A percentile compares a stretch with the other conserved stretches of the same genome.
Conservation (phyloP, 1,284 basidiomycete genomes). For the Fomes fomentarius region DNA sequence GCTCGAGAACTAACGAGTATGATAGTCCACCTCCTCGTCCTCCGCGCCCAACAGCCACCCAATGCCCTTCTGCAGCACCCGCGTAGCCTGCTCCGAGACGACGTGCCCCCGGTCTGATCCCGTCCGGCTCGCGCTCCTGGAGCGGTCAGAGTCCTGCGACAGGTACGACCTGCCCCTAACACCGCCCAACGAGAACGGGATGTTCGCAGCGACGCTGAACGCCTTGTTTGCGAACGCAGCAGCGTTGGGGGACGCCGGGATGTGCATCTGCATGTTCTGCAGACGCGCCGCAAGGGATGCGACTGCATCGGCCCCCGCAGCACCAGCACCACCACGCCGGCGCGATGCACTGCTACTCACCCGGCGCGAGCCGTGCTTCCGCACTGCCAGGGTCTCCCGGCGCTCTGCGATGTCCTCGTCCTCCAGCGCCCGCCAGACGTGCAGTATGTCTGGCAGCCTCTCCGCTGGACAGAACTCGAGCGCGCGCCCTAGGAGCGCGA, state of each 20-base stretch:
- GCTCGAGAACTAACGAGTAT: too few species aligned
- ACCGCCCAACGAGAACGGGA: constrained; percentile 65
- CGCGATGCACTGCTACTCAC: constrained; percentile 10
- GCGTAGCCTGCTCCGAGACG: constrained; percentile 71
- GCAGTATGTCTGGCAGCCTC: constrained; percentile 72
- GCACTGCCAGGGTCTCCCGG: constrained; percentile 24
- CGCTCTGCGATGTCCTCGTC: constrained; percentile 60
- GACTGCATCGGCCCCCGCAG: constrained; percentile 31
- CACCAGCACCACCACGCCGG: too few species aligned
- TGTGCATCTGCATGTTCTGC: constrained; percentile 45
- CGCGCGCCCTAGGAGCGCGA: constrained; percentile 78
- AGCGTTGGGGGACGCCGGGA: constrained; percentile 71
- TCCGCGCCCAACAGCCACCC: constrained; percentile 89
- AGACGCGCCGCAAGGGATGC: constrained; percentile 62
- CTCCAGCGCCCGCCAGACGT: constrained; percentile 72
- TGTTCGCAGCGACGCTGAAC: constrained; percentile 78
- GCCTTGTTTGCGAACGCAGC: constrained; percentile 75
- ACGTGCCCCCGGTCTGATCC: constrained; percentile 56
- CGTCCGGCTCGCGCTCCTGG: constrained; percentile 44
- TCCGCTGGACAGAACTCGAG: constrained; percentile 88
- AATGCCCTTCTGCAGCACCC: constrained; percentile 78
- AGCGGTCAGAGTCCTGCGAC: constrained; percentile 43
- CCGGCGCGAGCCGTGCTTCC: constrained; percentile 16
- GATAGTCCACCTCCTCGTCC: constrained; percentile 40
- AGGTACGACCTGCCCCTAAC: constrained; percentile 48